phyloP scores from a whole-genome alignment of 495 filamentous ascomycete genomes.

The Annulohypoxylon bovei region DNA sequence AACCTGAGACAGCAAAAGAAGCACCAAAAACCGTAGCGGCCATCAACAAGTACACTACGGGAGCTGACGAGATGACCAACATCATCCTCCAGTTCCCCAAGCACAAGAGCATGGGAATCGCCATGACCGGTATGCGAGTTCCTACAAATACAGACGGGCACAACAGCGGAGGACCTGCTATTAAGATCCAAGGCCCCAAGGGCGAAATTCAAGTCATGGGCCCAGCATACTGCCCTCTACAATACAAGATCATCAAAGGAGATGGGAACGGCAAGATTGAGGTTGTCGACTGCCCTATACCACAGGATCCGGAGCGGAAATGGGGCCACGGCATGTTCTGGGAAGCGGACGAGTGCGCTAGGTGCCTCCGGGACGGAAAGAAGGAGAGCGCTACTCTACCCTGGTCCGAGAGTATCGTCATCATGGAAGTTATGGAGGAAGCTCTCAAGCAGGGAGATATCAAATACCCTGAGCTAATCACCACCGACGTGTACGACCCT shows the following conservation, averaged over 20 bases:
- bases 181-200: slow-evolving; percentile 84
- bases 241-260: slow-evolving; percentile 68
- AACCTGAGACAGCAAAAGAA: slow-evolving; percentile 67
- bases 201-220: slow-evolving; percentile 88
- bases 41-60: slow-evolving; percentile 83
- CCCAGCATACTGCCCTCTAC: slow-evolving; percentile 74
- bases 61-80: slow-evolving; percentile 83
- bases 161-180: slow-evolving; percentile 70
- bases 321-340: slow-evolving; percentile 90
- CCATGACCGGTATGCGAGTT: slow-evolving; percentile 78
- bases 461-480: slow-evolving; percentile 82
- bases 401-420: slow-evolving; percentile 85
- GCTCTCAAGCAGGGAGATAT: slow-evolving; percentile 80
- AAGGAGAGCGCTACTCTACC: slow-evolving; percentile 77
- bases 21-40: slow-evolving; percentile 60
- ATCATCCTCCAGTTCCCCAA: slow-evolving; percentile 81
- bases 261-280: slow-evolving; percentile 58
- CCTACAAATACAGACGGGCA: slow-evolving; percentile 71
- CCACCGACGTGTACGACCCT: slow-evolving; percentile 75
- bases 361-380: slow-evolving; percentile 84
- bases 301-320: slow-evolving; percentile 58
- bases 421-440: slow-evolving; percentile 96
- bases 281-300: slow-evolving; percentile 71
- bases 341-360: slow-evolving; percentile 91
- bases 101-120: slow-evolving; percentile 74